phyloP scores from a whole-genome alignment of 768 basidiomycete genomes.

The Pisolithus microcarpus region DNA sequence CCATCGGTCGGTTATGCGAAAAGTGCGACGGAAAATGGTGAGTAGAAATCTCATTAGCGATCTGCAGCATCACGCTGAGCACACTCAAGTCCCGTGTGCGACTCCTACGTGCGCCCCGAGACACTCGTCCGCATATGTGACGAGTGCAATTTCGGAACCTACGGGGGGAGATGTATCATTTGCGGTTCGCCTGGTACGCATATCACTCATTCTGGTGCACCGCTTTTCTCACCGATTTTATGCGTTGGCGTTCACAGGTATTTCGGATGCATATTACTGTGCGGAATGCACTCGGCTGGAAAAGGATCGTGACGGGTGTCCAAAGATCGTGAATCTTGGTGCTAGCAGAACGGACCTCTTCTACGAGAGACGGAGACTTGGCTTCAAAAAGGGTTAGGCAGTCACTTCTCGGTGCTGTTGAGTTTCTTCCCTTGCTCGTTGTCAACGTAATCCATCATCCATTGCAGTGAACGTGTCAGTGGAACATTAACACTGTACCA shows the following conservation, averaged over 20 bases:
- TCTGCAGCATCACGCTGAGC: background rate
- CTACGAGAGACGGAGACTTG: slow-evolving; percentile 82
- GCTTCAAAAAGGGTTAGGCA: slow-evolving; percentile 34
- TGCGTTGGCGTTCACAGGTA: slow-evolving; percentile 45
- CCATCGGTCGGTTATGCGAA: slow-evolving; percentile 96
- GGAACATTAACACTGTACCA: background rate
- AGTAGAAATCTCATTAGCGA: slow-evolving; percentile 17
- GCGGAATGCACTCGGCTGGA: slow-evolving; percentile 95
- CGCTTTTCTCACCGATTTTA: background rate
- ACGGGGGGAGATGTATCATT: slow-evolving; percentile 96
- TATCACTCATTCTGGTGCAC: background rate
- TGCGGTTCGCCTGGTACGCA: slow-evolving; percentile 86
- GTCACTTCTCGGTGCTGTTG: background rate
- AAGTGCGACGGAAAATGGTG: slow-evolving; percentile 99
- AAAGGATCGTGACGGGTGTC: slow-evolving; percentile 97
- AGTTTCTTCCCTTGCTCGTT: background rate
- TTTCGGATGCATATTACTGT: slow-evolving; percentile 98
- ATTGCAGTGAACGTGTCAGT: background rate
- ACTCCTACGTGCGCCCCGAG: slow-evolving; percentile 98
- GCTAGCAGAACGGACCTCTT: slow-evolving; percentile 89
- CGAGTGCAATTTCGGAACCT: slow-evolving; percentile 98
- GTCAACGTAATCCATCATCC: background rate
- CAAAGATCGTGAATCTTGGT: slow-evolving; percentile 96
- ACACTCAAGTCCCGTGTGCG: slow-evolving; percentile 80
- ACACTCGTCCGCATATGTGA: slow-evolving; percentile 98